Evolutionary conservation across 805 yeast genomes (phyloP).

Genomic region (Saturnispora sanitii): DNA sequence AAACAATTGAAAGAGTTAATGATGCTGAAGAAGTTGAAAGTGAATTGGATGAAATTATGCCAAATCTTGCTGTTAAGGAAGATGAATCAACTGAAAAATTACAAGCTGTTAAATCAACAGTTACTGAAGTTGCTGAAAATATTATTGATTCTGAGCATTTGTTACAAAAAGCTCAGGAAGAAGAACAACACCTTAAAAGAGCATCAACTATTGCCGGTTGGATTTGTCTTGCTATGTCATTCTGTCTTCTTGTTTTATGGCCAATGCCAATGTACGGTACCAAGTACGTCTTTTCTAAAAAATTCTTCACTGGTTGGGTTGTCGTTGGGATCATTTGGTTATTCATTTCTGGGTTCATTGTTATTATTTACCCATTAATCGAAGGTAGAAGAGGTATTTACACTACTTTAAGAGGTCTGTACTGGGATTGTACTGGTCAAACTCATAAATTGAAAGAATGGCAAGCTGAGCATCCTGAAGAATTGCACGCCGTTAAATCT

Average conservation of each 20-base stretch:
- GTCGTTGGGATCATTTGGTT: conserved; percentile 76
- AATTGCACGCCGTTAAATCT: conserved; percentile 61
- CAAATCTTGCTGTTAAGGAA: conserved; percentile 76
- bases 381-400: conserved; percentile 64
- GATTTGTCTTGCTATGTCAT: conserved; percentile 50
- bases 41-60: conserved; percentile 26
- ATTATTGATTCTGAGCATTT: conserved; percentile 75
- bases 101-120: conserved; percentile 29
- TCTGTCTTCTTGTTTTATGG: conserved; percentile 65
- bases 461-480: conserved; percentile 67
- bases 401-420: conserved; percentile 63
- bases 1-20: conserved; percentile 54
- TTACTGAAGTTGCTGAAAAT: conserved; percentile 86
- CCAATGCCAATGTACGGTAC: conserved; percentile 94
- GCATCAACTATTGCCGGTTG: conserved; percentile 54
- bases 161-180: conserved; percentile 36
- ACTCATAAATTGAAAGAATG: conserved; percentile 60
- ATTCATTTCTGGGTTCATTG: conserved; percentile 54
- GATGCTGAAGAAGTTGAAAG: conserved; percentile 55
- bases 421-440: conserved; percentile 81
- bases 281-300: conserved; percentile 61
- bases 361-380: conserved; percentile 58
- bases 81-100: conserved; percentile 30
- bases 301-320: conserved; percentile 85
- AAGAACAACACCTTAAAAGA: conserved; percentile 39